Evolutionary conservation across 83 land plant genomes (phyloP).

Genomic region (Thuja plicata): DNA sequence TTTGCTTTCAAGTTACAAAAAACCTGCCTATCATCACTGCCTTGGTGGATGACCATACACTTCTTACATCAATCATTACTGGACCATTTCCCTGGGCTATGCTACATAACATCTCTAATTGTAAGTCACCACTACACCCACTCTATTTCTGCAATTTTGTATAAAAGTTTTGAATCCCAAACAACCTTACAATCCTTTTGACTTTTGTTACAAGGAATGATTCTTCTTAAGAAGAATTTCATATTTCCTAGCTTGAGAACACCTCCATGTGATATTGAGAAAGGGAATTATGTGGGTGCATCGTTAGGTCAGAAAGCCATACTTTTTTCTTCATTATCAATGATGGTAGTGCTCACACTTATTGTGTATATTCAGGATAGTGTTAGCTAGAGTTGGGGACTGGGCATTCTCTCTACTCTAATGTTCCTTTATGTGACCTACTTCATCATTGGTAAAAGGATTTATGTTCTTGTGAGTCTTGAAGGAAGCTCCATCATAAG

Average conservation of each 20-base stretch:
- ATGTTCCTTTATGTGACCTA: conserved; percentile 47
- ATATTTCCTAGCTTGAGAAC: conserved; percentile 43
- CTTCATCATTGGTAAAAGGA: conserved; percentile 49
- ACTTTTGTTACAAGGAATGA: conserved; percentile 36
- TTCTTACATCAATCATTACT: no score
- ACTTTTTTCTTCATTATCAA: conserved; percentile 23
- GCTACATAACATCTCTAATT: no score
- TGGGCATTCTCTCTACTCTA: conserved; percentile 53
- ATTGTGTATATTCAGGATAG: conserved; percentile 65
- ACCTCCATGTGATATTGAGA: conserved; percentile 17
- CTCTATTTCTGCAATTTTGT: not conserved
- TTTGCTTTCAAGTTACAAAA: no score
- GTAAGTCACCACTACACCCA: no score
- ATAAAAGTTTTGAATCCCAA: not conserved
- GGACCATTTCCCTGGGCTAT: no score
- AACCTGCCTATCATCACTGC: no score
- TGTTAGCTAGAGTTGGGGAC: conserved; percentile 71
- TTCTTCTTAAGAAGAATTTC: conserved; percentile 24
- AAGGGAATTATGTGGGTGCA: conserved; percentile 29
- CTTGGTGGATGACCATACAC: no score
- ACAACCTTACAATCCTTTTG: not conserved
- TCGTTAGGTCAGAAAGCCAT: conserved; percentile 29
- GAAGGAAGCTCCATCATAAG: conserved; percentile 59
- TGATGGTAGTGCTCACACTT: conserved; percentile 44
- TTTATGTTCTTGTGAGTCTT: conserved; percentile 53